Evolutionary conservation across 1,284 basidiomycete species (phyloP), one percentile per base, ranked within the genome.

Genomic region (Trametes pubescens): DNA sequence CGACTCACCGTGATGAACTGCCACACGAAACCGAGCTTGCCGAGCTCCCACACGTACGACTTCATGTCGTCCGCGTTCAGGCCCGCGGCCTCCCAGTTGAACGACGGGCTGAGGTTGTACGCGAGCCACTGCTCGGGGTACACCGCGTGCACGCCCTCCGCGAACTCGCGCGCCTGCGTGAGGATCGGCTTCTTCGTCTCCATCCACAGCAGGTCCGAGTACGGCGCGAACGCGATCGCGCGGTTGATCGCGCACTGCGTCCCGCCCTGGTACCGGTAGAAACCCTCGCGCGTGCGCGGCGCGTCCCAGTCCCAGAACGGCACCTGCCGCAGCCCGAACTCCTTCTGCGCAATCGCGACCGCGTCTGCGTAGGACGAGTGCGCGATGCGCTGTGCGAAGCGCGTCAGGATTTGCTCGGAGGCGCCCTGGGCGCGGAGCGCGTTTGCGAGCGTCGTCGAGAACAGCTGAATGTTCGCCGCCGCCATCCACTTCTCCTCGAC

Each of bases 161-260:
- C 91, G 74, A 99, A 99, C 82, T 98, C 95, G 74, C 87, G 88
- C 37, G 97, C 98, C 80, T 99, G 97, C 1, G 89, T 80, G 54
- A 97, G 82, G 78, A 98, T 97, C n/a, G 97, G 97, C 74, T 88
- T 92, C 84, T 96, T 96, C 66, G 98, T 99, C 85, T 99, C 97
- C 95, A 98, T 97, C 95, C 95, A 96, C 68, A 96, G 76, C 59
- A 96, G 80, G 77, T 98, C 96, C 44, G 94, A 91, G 78, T 97
- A 95, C 1, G 95, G 96, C 24, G 95, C 95, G 74, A 95, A 99
- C 38, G 95, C 96, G 68, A 95, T 83, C 34, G 93, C 93, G 66
- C 97, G 94, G 81, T 94, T 92, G 76, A 99, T 87, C 22, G 96
- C 96, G 75, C 95, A 97, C 76, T 93, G 89, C 7, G 96, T 99